Conservation (phyloP, 306 rosid genomes). For the Nissolia schottii region DNA sequence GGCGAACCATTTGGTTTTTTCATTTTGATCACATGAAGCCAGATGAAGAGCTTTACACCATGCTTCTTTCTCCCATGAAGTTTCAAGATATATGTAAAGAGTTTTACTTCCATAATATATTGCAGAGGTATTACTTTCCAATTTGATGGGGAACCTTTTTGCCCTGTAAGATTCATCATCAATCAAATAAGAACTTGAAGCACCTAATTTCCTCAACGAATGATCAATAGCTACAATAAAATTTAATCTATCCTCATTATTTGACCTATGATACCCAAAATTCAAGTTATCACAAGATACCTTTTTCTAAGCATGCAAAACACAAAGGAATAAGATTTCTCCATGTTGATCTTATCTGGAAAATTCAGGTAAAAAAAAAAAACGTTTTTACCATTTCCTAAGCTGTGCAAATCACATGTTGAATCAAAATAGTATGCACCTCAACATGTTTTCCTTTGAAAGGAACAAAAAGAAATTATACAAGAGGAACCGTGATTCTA, state of each 20-base stretch:
- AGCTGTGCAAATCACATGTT: neutral
- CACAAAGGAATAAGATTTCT: constrained; percentile 1
- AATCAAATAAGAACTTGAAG: constrained; percentile 28
- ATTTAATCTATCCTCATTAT: neutral
- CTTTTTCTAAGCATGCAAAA: neutral
- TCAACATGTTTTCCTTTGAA: neutral
- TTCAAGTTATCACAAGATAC: constrained; percentile 5
- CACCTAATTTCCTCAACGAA: constrained; percentile 9
- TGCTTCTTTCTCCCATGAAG: constrained; percentile 96
- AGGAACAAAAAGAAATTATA: neutral
- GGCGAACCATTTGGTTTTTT: constrained; percentile 51
- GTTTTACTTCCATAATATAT: constrained; percentile 60
- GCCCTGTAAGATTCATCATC: constrained; percentile 56
- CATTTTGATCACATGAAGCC: constrained; percentile 59
- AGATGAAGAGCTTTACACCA: constrained; percentile 97
- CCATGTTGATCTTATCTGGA: neutral
- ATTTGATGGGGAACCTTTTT: constrained; percentile 80
- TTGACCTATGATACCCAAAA: constrained; percentile 2
- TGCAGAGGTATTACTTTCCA: constrained; percentile 61
- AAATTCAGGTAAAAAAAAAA: neutral
- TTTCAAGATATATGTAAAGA: constrained; percentile 71
- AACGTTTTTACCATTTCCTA: neutral
- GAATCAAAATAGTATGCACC: neutral
- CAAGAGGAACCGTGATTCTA: constrained; percentile 2
- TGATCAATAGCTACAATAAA: neutral